Percentiles rank a stretch among this genome's conserved stretches.
phyloP scores from a whole-genome alignment of 164 flowering plant species.

The Vitis rotundifolia region DNA sequence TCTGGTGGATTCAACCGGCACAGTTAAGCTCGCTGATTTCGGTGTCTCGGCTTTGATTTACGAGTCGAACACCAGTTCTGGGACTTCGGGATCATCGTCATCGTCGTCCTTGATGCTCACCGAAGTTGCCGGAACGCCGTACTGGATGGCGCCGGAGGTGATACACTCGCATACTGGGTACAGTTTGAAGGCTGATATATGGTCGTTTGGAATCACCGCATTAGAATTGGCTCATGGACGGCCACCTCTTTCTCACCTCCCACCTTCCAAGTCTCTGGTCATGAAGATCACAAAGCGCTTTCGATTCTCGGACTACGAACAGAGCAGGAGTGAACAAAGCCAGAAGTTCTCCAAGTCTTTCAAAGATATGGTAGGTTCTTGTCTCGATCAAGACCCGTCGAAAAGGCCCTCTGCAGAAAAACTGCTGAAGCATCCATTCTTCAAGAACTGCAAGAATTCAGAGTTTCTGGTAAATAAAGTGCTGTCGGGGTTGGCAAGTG shows the following conservation, averaged over 20 bases:
- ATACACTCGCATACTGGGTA: conserved; percentile 76
- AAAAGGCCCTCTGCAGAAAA: conserved; percentile 72
- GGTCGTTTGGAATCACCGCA: conserved; percentile 93
- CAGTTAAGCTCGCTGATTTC: conserved; percentile 73
- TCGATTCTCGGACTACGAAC: conserved; percentile 52
- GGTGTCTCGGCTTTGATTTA: conserved; percentile 76
- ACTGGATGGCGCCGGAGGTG: conserved; percentile 96
- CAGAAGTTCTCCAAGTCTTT: conserved; percentile 73
- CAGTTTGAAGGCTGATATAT: conserved; percentile 81
- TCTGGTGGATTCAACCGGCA: conserved; percentile 57
- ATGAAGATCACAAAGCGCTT: conserved; percentile 66
- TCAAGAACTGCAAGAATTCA: conserved; percentile 54
- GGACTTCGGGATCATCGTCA: conserved; percentile 12
- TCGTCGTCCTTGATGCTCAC: conserved; percentile 38
- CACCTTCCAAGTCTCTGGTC: conserved; percentile 68
- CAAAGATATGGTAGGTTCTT: conserved; percentile 72
- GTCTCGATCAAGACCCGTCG: conserved; percentile 71
- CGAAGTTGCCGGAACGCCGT: conserved; percentile 71
- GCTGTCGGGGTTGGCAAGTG: conserved; percentile 61
- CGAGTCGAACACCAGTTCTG: conserved; percentile 35
- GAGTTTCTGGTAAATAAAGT: conserved; percentile 61
- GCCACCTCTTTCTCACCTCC: conserved; percentile 82
- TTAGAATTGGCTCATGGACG: conserved; percentile 85
- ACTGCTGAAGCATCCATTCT: conserved; percentile 73
- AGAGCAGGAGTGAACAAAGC: conserved; percentile 14